Percentiles rank a stretch among this genome's conserved stretches.
Evolutionary conservation across 2,329 filamentous ascomycete species (phyloP).

Genomic region (Paecilomyces formosus): DNA sequence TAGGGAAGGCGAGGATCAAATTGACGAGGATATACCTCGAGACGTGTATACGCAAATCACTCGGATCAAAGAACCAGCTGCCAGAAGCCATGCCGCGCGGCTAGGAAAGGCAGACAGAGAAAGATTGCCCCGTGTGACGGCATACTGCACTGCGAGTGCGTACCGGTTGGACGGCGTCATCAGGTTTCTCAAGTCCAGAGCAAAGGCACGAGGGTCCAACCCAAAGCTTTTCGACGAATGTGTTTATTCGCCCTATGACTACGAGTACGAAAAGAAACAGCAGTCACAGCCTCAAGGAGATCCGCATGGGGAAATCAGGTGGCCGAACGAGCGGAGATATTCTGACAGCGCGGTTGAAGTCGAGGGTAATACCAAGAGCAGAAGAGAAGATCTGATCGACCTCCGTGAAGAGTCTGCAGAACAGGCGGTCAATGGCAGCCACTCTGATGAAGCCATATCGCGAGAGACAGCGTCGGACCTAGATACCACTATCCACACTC

Average conservation of each 20-base stretch:
- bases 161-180: conserved; percentile 87
- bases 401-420: conserved; percentile 41
- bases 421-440: conserved; percentile 11
- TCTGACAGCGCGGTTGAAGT: conserved; percentile 60
- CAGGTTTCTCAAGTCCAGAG: conserved; percentile 80
- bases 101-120: conserved; percentile 90
- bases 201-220: conserved; percentile 67
- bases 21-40: conserved; percentile 82
- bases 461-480: conserved; percentile 55
- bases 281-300: conserved; percentile 20
- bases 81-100: conserved; percentile 81
- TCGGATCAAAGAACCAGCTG: conserved; percentile 92
- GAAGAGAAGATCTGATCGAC: conserved; percentile 58
- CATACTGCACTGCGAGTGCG: conserved; percentile 88
- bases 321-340: conserved; percentile 59
- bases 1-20: conserved; percentile 64
- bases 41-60: conserved; percentile 98
- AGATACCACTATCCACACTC: conserved; percentile 80
- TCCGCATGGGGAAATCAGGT: conserved; percentile 22
- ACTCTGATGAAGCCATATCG: conserved; percentile 17
- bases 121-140: conserved; percentile 80
- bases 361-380: conserved; percentile 49
- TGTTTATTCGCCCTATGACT: conserved; percentile 90
- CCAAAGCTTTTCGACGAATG: conserved; percentile 97
- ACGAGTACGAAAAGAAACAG: conserved; percentile 48